Evolutionary conservation across 2,329 filamentous ascomycete genomes (phyloP).

Genomic region (Colletotrichum endophyticum): DNA sequence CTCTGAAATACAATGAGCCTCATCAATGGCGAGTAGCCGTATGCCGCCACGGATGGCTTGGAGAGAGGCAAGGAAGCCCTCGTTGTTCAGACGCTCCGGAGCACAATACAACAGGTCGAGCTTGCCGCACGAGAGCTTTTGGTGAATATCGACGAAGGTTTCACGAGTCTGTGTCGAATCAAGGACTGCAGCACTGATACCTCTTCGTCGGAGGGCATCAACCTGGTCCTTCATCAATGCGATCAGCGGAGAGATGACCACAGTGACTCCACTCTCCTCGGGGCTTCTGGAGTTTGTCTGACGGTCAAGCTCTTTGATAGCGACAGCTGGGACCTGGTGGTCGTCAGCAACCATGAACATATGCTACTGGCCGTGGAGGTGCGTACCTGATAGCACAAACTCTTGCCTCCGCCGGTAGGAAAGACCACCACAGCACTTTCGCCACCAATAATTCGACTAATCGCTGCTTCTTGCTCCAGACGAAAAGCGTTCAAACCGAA

Average conservation of each 20-base stretch:
- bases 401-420: slow-evolving; percentile 55
- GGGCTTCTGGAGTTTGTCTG: slow-evolving; percentile 26
- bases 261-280: slow-evolving; percentile 52
- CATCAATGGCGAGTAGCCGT: slow-evolving; percentile 61
- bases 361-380: too few species aligned
- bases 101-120: slow-evolving; percentile 63
- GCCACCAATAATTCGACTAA: slow-evolving; percentile 39
- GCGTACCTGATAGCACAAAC: slow-evolving; percentile 51
- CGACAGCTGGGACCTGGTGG: slow-evolving; percentile 48
- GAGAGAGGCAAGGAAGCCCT: slow-evolving; percentile 62
- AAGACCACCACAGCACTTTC: slow-evolving; percentile 49
- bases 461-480: slow-evolving; percentile 49
- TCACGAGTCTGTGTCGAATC: slow-evolving; percentile 61
- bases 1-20: slow-evolving; percentile 65
- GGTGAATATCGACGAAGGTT: slow-evolving; percentile 42
- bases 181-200: slow-evolving; percentile 57
- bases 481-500: slow-evolving; percentile 47
- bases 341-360: neutral
- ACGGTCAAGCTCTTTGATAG: slow-evolving; percentile 48
- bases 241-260: slow-evolving; percentile 62
- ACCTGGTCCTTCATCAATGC: slow-evolving; percentile 68
- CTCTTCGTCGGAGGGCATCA: slow-evolving; percentile 53
- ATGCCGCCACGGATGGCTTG: slow-evolving; percentile 59
- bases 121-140: slow-evolving; percentile 45
- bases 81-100: slow-evolving; percentile 65